Conservation (phyloP, 202 grass and related monocot genomes). For the Schoenoplectus tabernaemontani region DNA sequence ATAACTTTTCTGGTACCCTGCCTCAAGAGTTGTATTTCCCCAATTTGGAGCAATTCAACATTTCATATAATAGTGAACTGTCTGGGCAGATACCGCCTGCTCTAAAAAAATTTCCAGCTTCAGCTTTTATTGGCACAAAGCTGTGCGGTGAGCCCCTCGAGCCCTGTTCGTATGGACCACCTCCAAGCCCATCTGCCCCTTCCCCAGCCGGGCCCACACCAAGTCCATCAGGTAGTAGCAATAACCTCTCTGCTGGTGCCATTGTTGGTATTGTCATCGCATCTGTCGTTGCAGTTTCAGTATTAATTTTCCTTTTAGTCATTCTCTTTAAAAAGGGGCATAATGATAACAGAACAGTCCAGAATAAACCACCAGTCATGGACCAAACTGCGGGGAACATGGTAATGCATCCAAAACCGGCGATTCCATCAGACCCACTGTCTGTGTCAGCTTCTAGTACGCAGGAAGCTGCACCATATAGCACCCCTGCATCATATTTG, state of each 20-base stretch:
- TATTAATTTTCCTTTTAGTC: constrained; percentile 36
- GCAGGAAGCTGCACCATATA: not conserved
- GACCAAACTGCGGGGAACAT: not conserved
- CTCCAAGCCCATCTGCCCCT: constrained; percentile 30
- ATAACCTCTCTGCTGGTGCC: constrained; percentile 64
- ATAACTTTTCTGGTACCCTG: constrained; percentile 38
- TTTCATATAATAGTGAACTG: constrained; percentile 44
- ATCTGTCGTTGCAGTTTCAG: constrained; percentile 34
- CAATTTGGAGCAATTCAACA: constrained; percentile 44
- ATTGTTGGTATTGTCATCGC: constrained; percentile 83
- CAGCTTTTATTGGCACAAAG: constrained; percentile 53
- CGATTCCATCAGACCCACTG: not conserved
- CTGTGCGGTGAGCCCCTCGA: constrained; percentile 71
- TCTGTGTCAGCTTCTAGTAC: not conserved
- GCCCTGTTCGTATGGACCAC: constrained; percentile 47
- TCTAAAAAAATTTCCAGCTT: constrained; percentile 56
- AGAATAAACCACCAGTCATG: not conserved
- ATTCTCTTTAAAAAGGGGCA: constrained; percentile 16
- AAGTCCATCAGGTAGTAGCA: not conserved
- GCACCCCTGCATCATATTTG: not conserved
- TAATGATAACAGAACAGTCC: constrained; percentile 11
- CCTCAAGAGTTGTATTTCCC: constrained; percentile 40
- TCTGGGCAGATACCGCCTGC: constrained; percentile 63
- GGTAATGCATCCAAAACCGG: not conserved
- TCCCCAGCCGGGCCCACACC: not conserved